Evolutionary conservation across 1,139 yeast genomes (phyloP), one percentile per base, ranked within the genome.

Genomic region (Saccharomycopsis crataegensis): DNA sequence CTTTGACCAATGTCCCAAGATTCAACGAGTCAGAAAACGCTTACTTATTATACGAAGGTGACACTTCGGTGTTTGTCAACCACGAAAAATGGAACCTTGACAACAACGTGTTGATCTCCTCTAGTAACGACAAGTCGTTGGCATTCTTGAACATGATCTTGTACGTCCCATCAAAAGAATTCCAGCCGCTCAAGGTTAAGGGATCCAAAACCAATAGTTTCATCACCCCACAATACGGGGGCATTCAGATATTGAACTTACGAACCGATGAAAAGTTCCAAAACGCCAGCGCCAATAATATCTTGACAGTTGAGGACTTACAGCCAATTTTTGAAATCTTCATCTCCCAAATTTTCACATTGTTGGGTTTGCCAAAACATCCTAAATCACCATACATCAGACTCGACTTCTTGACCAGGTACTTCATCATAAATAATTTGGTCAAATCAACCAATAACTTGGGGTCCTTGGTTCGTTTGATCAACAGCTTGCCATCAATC

Each of bases 211-310:
- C 85, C 6, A 82, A 84, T 62, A 79, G 89, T 37, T 86, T 86
- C 62, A 67, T 83, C 49, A 76, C 86, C 33, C 89, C 94, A 1
- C 91, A 85, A 67, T 86, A 90, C 88, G 95, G 95, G n/a, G 75
- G 76, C 1, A 70, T 73, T 12, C 61, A 56, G 51, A 65, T 62
- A 59, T 67, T 55, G 58, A 70, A 58, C 58, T 62, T 59, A 51
- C 60, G 32, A 70, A 70, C 50, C 50, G 71, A 28, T 66, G 73
- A 8, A 68, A 17, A 28, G 17, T 14, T 14, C 12, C 8, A 14
- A n/a, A 70, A 48, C 62, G 73, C 60, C 57, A 73, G 7, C 68
- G 67, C 65, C 47, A 61, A 61, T 22, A 57, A 57, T 22, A 61
- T 62, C 0, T 51, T 68, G 17, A 62, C 74, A 1, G 68, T 70